Evolutionary conservation across 768 basidiomycete genomes (phyloP).

Genomic region (Suillus clintonianus): DNA sequence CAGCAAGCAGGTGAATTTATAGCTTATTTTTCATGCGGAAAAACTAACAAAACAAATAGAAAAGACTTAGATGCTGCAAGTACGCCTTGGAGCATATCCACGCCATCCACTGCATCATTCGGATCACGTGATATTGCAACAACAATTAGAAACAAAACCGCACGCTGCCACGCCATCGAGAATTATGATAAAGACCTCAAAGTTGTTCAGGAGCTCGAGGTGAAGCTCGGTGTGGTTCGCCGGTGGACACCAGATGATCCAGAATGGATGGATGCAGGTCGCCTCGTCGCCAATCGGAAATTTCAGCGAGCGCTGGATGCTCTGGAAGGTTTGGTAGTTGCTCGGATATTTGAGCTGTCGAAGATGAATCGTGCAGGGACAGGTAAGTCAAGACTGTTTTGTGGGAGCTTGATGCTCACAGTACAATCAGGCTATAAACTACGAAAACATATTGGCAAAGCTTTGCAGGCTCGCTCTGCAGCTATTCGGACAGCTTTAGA

Average conservation of each 20-base stretch:
- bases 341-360: constrained; percentile 20
- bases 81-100: neutral
- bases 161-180: neutral
- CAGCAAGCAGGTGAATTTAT: constrained; percentile 6
- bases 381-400: too few relatives aligned
- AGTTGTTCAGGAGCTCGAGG: neutral
- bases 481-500: constrained; percentile 18
- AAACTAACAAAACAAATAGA: neutral
- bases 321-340: constrained; percentile 17
- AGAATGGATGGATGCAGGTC: constrained; percentile 4
- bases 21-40: neutral
- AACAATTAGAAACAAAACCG: neutral
- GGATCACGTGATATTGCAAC: neutral
- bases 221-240: neutral
- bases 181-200: neutral
- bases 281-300: neutral
- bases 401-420: too few relatives aligned
- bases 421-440: constrained; percentile 6
- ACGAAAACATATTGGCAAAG: constrained; percentile 8
- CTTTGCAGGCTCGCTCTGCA: constrained; percentile 2
- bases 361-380: constrained; percentile 21
- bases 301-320: constrained; percentile 15
- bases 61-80: neutral
- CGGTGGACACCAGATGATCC: neutral
- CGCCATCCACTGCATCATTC: neutral